Base-by-base conservation (phyloP, 2,329 filamentous ascomycete species). In the Aspergillus caelatus region DNA sequence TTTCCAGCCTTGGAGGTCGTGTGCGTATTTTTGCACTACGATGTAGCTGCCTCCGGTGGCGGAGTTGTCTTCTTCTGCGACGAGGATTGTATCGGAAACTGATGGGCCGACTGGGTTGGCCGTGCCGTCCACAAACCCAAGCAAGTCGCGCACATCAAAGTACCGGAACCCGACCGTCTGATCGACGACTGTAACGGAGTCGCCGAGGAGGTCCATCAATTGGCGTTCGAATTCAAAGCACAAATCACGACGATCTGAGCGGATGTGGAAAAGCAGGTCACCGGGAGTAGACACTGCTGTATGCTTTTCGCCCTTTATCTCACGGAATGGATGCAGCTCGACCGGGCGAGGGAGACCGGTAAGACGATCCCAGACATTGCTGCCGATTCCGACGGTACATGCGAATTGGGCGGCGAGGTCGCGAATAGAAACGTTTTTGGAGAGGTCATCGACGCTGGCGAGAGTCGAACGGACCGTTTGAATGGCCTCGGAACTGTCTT, bases 91-190 rank as follows among this genome's bases (percentile, higher is more conserved):
- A 1, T 75, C 74, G 0, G 75, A 69, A 0, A 86, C 78, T 1
- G 75, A 80, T 0, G 76, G 69, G 0, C 84, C 85, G 0, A 83
- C 78, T 0, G 86, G 86, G 65, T 88, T 88, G 2, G 86, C 86
- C 0, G 85, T 88, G 19, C 86, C 86, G 62, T 88, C 86, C 3
- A 88, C 84, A 58, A 88, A 88, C 0, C 86, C 86, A 0, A 88
- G 79, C 0, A 88, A 79, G 64, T 88, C 85, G 1, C 86, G 83
- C 0, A 83, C 80, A 65, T 88, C 86, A 63, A 87, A 87, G 71
- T 88, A 88, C 3, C 86, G 82, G 72, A 88, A 88, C 0, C 86
- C 86, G 0, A 79, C 75, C 0, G 86, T 88, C 60, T 82, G 82
- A 57, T 88, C 86, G 1, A 82, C 77, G 1, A 86, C 78, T 0